Percentiles rank a stretch among this genome's conserved stretches.
These are phyloP conservation scores for Suhomyces vadensis DNA, from an alignment of 805 yeast genomes.

Conservation along the genomic window DNA sequence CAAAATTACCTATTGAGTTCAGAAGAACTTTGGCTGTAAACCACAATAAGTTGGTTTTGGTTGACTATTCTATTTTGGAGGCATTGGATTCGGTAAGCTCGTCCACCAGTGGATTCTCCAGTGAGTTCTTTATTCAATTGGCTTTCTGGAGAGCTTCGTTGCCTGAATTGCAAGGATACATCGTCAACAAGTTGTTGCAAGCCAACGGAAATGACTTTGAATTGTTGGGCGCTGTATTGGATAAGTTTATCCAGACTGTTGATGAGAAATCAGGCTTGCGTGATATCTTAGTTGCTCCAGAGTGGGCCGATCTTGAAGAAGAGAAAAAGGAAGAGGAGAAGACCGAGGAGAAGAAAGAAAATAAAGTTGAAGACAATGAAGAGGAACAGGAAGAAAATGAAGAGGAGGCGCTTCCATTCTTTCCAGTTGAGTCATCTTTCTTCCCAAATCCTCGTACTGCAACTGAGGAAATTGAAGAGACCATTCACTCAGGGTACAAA, in stretches of 20 bases:
- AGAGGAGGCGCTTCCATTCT: conserved; percentile 43
- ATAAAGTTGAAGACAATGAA: conserved; percentile 13
- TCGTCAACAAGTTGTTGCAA: conserved; percentile 75
- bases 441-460: conserved; percentile 56
- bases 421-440: conserved; percentile 66
- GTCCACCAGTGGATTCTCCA: conserved; percentile 74
- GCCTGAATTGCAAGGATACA: conserved; percentile 61
- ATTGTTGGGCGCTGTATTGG: conserved; percentile 68
- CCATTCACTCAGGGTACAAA: conserved; percentile 33
- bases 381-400: conserved; percentile 29
- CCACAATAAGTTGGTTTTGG: conserved; percentile 50
- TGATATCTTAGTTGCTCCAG: conserved; percentile 32
- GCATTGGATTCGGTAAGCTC: conserved; percentile 51
- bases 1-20: conserved; percentile 53
- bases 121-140: conserved; percentile 71
- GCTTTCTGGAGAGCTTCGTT: conserved; percentile 75
- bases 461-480: conserved; percentile 38
- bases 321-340: conserved; percentile 31
- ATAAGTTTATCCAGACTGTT: conserved; percentile 61
- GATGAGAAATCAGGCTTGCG: conserved; percentile 46
- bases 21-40: conserved; percentile 55
- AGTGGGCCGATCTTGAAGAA: conserved; percentile 38
- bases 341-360: conserved; percentile 18
- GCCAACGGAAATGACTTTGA: conserved; percentile 84
- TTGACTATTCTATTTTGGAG: conserved; percentile 65